Percentiles rank a stretch among this genome's conserved stretches.
These are phyloP conservation scores for Melanopsichium pennsylvanicum DNA, from an alignment of 1,284 basidiomycete genomes.

Conservation along the genomic window DNA sequence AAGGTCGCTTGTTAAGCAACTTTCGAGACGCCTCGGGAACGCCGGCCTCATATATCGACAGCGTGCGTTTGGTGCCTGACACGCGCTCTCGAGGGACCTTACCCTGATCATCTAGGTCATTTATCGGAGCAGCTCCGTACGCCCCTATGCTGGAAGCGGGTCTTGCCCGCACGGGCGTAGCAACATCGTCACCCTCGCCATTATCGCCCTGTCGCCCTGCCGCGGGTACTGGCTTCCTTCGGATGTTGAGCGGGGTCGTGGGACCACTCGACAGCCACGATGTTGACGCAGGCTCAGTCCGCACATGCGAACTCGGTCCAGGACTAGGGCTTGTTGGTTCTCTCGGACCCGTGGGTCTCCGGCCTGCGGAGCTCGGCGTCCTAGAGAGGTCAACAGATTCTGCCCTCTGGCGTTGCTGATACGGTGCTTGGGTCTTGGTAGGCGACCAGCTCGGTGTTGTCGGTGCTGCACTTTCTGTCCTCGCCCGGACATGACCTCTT, in stretches of 20 bases:
- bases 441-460: slow-evolving; percentile 17
- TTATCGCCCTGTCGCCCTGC: background rate
- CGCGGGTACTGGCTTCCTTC: slow-evolving; percentile 30
- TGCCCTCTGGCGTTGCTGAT: slow-evolving; percentile 33
- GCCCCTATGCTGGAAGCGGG: slow-evolving; percentile 18
- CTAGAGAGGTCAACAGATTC: slow-evolving; percentile 32
- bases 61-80: slow-evolving; percentile 23
- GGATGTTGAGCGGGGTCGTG: slow-evolving; percentile 41
- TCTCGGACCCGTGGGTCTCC: slow-evolving; percentile 43
- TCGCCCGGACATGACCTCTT: slow-evolving; percentile 15
- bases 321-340: slow-evolving; percentile 28
- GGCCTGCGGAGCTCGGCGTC: slow-evolving; percentile 45
- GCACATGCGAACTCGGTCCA: background rate
- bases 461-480: slow-evolving; percentile 28
- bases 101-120: background rate
- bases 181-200: slow-evolving; percentile 3
- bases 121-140: slow-evolving; percentile 4
- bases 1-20: slow-evolving; percentile 26
- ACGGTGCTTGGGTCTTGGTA: slow-evolving; percentile 12
- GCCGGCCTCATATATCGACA: slow-evolving; percentile 11
- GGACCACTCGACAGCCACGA: slow-evolving; percentile 18
- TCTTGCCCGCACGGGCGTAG: slow-evolving; percentile 7
- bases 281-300: slow-evolving; percentile 8
- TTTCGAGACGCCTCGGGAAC: slow-evolving; percentile 1
- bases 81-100: slow-evolving; percentile 5